Base-by-base conservation (phyloP, 176 grass and related monocot genomes). In the Aegilops sharonensis region DNA sequence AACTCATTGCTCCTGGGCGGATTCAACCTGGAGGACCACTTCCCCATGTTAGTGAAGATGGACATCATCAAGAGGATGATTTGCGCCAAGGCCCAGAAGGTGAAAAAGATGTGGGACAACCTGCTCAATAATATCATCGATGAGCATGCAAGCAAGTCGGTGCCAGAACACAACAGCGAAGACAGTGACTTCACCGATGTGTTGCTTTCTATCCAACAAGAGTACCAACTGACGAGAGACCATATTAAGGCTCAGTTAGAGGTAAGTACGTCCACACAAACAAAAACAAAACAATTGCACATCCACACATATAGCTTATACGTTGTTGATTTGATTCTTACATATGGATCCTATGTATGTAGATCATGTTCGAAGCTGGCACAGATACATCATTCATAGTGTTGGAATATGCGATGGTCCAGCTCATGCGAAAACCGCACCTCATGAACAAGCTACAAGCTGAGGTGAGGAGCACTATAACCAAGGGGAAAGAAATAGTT, bases 371-470 rank as follows among this genome's bases (percentile, higher is more conserved):
- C 21, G 70, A 36, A 21, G 90, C 77, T 32, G 90, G 90, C 64
- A 89, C 72, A 11, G 83, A 89, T 35, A 86, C 87, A 47, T 74
- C 86, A 23, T 83, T 37, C 9, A 56, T 87, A 23, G 85, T 83
- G 32, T 35, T 89, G 8, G 90, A 89, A 45, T 86, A 78, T 72
- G 83, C 64, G 3, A 92, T 89, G 87, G 82, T 11, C 10, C 34
- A 20, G 68, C 68, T 71, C 34, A 39, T 71, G 34, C 68, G 5
- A n/a, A 71, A 39, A 4, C 68, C 68, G 3, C 34, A 71, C 4
- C 9, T 39, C 68, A 70, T 70, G 68, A 11, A 35, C 34, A 71
- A 39, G 18, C 68, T 71, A 37, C 32, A 71, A 70, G 34, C 68
- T 4, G 68, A 71, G 68, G 68, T 71, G 32, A 71, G 68, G 18